phyloP scores from a whole-genome alignment of 345 rosid genomes.

The Salix dunnii region DNA sequence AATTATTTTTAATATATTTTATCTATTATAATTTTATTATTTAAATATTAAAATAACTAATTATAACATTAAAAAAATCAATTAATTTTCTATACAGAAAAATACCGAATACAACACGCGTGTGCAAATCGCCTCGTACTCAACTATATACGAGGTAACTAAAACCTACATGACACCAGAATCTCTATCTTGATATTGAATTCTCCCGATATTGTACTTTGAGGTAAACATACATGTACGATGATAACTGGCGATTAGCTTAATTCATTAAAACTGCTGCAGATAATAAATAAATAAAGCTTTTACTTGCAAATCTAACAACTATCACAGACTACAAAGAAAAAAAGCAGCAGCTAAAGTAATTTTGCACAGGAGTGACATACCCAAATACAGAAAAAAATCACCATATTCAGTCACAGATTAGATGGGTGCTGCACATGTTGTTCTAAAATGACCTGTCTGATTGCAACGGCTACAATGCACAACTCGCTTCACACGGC shows the following conservation, averaged over 20 bases:
- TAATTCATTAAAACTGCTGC: not conserved
- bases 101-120: too few species aligned
- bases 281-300: slow-evolving; percentile 12
- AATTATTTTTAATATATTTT: too few species aligned
- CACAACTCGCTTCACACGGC: slow-evolving; percentile 85
- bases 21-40: too few species aligned
- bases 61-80: too few species aligned
- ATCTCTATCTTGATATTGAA: not conserved
- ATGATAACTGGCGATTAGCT: not conserved
- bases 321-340: slow-evolving; percentile 20
- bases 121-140: too few species aligned
- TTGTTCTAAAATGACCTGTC: slow-evolving; percentile 97
- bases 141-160: not conserved
- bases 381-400: slow-evolving; percentile 13
- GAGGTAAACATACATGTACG: slow-evolving; percentile 2
- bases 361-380: slow-evolving; percentile 25
- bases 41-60: too few species aligned
- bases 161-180: not conserved
- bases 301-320: slow-evolving; percentile 24
- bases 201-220: slow-evolving; percentile 6
- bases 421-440: slow-evolving; percentile 93
- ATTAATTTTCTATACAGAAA: too few species aligned
- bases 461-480: slow-evolving; percentile 98
- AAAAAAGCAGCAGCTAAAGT: slow-evolving; percentile 1
- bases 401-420: slow-evolving; percentile 1